Percentiles rank a stretch among this genome's conserved stretches.
Evolutionary conservation across 768 basidiomycete species (phyloP).

Genomic region (Macrolepiota fuliginosa): DNA sequence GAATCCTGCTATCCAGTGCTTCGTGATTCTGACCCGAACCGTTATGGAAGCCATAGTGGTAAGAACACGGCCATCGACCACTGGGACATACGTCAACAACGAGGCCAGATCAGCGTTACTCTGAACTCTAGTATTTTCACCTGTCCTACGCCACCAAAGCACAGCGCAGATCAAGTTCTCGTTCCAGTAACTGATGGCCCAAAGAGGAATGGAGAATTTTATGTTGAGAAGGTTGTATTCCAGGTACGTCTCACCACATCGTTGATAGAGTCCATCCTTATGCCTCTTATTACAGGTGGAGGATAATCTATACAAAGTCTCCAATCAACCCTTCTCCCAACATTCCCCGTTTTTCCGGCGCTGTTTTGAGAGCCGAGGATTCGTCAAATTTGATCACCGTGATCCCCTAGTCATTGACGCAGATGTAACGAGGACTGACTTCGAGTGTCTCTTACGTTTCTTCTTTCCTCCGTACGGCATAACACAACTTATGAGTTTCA

Average conservation of each 20-base stretch:
- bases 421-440: background rate
- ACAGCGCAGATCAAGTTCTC: no score
- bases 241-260: background rate
- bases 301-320: background rate
- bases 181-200: background rate
- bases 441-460: background rate
- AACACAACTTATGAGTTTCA: no score
- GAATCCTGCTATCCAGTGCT: conserved; percentile 1
- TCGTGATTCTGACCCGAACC: background rate
- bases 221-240: conserved; percentile 7
- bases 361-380: background rate
- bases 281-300: background rate
- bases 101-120: background rate
- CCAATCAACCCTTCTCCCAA: conserved; percentile 1
- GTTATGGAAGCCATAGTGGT: background rate
- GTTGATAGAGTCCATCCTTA: background rate
- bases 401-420: background rate
- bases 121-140: background rate
- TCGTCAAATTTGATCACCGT: background rate
- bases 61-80: background rate
- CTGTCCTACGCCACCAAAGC: background rate
- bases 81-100: background rate
- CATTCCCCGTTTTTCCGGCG: conserved; percentile 7
- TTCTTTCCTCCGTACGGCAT: conserved; percentile 3
- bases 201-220: background rate